These are phyloP conservation scores for Solanum pennellii DNA, from an alignment of 257 asterid genomes.

Conservation along the genomic window DNA sequence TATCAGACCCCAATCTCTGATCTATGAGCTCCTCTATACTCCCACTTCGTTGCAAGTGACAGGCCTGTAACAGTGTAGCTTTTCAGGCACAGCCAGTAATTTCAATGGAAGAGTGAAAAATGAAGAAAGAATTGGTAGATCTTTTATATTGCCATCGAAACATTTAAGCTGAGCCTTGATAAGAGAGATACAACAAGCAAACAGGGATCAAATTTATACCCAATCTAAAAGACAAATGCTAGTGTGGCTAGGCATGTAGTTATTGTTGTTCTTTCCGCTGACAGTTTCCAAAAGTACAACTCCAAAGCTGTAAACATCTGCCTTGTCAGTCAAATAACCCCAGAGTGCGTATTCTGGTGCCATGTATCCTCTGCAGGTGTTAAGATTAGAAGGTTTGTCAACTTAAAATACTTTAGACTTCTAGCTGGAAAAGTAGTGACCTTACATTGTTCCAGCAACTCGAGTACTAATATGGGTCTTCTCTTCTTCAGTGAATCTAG, in stretches of 20 bases:
- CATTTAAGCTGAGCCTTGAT: neutral
- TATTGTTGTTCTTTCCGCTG: slow-evolving; percentile 17
- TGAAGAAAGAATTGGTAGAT: neutral
- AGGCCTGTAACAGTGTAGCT: slow-evolving; percentile 35
- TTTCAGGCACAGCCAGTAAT: neutral
- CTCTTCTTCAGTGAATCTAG: slow-evolving; percentile 19
- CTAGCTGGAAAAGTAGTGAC: neutral
- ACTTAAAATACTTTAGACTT: neutral
- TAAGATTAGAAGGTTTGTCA: neutral
- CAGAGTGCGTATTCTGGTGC: slow-evolving; percentile 35
- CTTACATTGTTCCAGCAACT: slow-evolving; percentile 30
- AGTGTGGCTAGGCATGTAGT: slow-evolving; percentile 4
- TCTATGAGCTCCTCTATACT: slow-evolving; percentile 54
- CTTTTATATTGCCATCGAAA: neutral
- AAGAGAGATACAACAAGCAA: neutral
- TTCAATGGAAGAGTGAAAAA: neutral
- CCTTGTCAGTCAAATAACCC: slow-evolving; percentile 25
- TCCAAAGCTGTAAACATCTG: slow-evolving; percentile 30
- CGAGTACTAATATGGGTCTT: slow-evolving; percentile 25
- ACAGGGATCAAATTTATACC: slow-evolving; percentile 4
- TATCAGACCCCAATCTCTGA: slow-evolving; percentile 19
- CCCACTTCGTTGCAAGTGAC: slow-evolving; percentile 46
- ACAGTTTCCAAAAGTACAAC: slow-evolving; percentile 25
- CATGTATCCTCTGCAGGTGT: slow-evolving; percentile 25
- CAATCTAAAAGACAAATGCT: slow-evolving; percentile 14